These are phyloP conservation scores for Saturnispora quitensis DNA, from an alignment of 805 yeast species.

Conservation along the genomic window DNA sequence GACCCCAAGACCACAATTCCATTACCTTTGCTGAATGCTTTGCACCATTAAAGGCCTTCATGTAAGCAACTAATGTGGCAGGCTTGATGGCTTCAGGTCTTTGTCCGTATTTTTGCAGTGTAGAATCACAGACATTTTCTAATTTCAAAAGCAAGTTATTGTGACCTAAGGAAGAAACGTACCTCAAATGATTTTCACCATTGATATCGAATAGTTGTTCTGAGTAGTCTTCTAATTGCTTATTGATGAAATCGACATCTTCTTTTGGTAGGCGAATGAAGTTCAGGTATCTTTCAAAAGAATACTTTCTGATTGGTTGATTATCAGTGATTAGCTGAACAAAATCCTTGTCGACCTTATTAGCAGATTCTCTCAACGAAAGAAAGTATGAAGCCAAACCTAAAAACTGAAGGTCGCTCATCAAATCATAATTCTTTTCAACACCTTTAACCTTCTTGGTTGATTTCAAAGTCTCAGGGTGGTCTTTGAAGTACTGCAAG, in stretches of 20 bases:
- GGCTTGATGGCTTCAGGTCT: conserved; percentile 9
- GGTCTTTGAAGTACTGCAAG: conserved; percentile 19
- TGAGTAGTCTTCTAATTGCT: conserved; percentile 4
- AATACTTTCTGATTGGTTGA: neutral
- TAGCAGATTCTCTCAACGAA: conserved; percentile 14
- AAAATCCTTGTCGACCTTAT: conserved; percentile 17
- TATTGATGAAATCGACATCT: conserved; percentile 5
- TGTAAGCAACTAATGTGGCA: conserved; percentile 9
- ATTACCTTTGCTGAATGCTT: conserved; percentile 9
- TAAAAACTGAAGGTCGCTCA: conserved; percentile 8
- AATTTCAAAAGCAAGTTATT: conserved; percentile 4
- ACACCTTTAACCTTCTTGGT: neutral
- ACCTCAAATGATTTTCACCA: conserved; percentile 20
- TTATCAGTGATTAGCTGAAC: conserved; percentile 14
- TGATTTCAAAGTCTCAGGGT: conserved; percentile 12
- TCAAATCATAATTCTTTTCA: neutral
- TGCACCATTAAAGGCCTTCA: conserved; percentile 12
- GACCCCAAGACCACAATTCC: conserved; percentile 10
- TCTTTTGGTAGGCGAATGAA: conserved; percentile 6
- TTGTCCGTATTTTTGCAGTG: conserved; percentile 5
- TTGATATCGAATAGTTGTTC: conserved; percentile 23
- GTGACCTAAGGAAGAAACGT: conserved; percentile 4
- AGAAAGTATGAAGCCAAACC: conserved; percentile 17
- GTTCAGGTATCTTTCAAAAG: neutral
- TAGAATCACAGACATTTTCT: conserved; percentile 5